Base-by-base conservation (phyloP, 257 asterid genomes). In the Lycium barbarum region DNA sequence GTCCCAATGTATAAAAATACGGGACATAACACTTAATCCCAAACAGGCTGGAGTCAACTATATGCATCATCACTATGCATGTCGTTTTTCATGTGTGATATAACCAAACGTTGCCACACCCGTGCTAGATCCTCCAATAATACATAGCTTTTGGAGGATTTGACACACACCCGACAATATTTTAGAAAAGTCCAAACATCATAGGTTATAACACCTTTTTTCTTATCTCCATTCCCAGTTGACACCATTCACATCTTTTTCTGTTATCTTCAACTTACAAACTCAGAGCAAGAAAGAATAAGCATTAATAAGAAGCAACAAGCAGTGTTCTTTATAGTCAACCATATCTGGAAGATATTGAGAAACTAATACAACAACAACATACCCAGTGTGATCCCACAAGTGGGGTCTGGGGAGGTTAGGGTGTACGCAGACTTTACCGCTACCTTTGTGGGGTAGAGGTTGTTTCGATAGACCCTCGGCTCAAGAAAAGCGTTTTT, bases 101-200 rank as follows among this genome's bases (percentile, higher is more conserved):
- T 5, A 15, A 65, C 1, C 18, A 2, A 51, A 51, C 7, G 45
- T 0, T 4, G 6, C 6, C 45, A 13, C 4, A 66, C 9, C 3
- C 13, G n/a, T 66, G 45, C 2, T 13, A 10, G 35, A 66, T 66
- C 5, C 2, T 12, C 9, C 43, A 65, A 10, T 5, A 63, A 22
- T 61, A 36, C 70, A 22, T 59, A 59, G 5, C 1, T 59, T 20
- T n/a, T 9, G 38, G 8, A 22, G 13, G 8, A 63, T 22, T 17
- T 22, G 1, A 8, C 17, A 22, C 38, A 3, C n/a, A 40, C 6
- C 45, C 45, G 5, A 40, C 6, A 33, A 10, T 26, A 65, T 14
- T 26, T 65, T 65, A 26, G 7, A 67, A 7, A 66, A 66, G 74
- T 40, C 3, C 45, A 6, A 40, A 6, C 0, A 94, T 93, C 26